Evolutionary conservation across 1,139 yeast species (phyloP), one percentile per base, ranked within the genome.

Genomic region (Taiozyma sp.): DNA sequence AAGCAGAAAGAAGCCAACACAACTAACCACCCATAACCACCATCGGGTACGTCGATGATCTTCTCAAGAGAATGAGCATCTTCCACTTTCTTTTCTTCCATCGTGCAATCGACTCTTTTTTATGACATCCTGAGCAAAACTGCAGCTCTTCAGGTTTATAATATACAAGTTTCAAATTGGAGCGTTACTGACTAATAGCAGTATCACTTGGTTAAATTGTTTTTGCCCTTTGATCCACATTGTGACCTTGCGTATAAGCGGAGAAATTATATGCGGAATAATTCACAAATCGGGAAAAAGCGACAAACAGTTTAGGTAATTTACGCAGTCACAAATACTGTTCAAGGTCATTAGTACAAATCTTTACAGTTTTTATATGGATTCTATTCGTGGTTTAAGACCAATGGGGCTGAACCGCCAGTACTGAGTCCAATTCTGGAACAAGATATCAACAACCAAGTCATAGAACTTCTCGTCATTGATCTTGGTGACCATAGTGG

Each of bases 1-100:
- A 79, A 72, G 23, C 75, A 66, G 70, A 79, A 71, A 6, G 76
- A 75, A 48, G 83, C 78, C 4, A 75, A 55, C 0, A 84, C 83
- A 48, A 82, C 75, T 28, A 81, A 75, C 88, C 90, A 84, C 2
- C 87, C 88, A 55, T 75, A 52, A 0, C 61, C 61, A 16, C 63
- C 63, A 48, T 59, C 63, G 2, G 62, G 62, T 6, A 60, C 57
- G 2, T 57, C 58, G 16, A 59, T 55, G 16, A 40, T 13, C 7
- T 40, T 12, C 43, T 40, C 19, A 5, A 24, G 27, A 24, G 14
- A 9, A 24, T 8, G 14, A 10, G 13, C 14, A 13, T 38, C 24
- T 38, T 22, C 16, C 24, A 8, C 14, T 38, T 38, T 22, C 41
- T 38, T 23, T 19, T 38, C 41, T 9, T 32, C 19, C 36, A 32